Conservation (phyloP, 2,329 filamentous ascomycete genomes). For the Aspergillus fischeri region DNA sequence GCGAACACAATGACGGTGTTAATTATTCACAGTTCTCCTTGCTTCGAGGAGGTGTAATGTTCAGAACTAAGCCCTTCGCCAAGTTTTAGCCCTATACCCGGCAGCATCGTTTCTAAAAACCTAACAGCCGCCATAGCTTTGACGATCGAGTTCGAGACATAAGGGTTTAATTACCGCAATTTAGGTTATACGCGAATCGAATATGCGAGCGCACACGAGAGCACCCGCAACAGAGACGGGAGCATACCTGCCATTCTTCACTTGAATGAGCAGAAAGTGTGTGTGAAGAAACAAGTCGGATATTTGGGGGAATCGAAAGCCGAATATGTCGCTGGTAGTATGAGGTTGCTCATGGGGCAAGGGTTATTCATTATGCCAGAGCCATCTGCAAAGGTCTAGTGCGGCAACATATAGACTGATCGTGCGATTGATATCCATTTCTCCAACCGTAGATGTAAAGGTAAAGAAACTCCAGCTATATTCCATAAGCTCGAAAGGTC, state of each 20-base stretch:
- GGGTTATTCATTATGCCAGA: neutral
- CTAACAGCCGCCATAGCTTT: neutral
- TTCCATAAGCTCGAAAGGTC: slow-evolving; percentile 3
- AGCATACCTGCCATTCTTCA: neutral
- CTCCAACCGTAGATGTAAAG: slow-evolving; percentile 84
- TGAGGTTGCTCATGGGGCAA: neutral
- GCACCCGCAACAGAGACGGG: neutral
- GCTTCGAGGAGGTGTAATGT: neutral
- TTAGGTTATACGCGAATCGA: neutral
- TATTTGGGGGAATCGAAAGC: neutral
- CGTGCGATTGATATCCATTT: slow-evolving; percentile 81
- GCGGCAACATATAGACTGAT: slow-evolving; percentile 42
- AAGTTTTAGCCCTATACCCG: neutral
- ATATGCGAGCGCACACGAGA: neutral
- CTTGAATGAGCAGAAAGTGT: neutral
- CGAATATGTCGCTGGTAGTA: neutral
- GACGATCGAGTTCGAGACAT: neutral
- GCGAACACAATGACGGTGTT: too few relatives aligned
- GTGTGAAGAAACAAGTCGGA: neutral
- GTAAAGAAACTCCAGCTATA: slow-evolving; percentile 34
- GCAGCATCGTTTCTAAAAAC: neutral
- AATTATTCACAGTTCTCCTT: neutral
- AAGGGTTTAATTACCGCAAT: neutral
- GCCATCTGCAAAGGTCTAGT: slow-evolving; percentile 11
- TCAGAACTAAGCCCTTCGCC: neutral